A percentile compares a stretch with the other conserved stretches of the same genome.
Evolutionary conservation across 495 filamentous ascomycete species (phyloP).

Genomic region (Aspergillus sclerotioniger): DNA sequence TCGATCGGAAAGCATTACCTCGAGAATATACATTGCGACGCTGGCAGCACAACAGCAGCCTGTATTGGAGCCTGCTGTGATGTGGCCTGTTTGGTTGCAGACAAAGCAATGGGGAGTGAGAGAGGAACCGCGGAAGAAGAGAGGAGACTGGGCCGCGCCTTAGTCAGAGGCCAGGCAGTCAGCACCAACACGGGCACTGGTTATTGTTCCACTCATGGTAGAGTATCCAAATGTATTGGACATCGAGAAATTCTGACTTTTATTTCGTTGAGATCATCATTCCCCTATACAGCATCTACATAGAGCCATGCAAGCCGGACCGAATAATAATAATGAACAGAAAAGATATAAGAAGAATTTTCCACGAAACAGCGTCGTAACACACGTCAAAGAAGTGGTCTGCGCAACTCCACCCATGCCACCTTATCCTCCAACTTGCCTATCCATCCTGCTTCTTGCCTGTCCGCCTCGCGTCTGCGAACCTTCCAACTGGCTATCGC

Average conservation of each 20-base stretch:
- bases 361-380: conserved; percentile 41
- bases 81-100: conserved; percentile 22
- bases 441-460: conserved; percentile 14
- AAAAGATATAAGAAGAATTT: conserved; percentile 22
- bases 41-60: conserved; percentile 24
- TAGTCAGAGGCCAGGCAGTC: conserved; percentile 1
- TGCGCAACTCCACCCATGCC: conserved; percentile 24
- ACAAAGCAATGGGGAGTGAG: conserved; percentile 4
- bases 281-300: conserved; percentile 33
- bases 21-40: conserved; percentile 44
- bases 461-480: conserved; percentile 10
- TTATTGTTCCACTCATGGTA: neutral
- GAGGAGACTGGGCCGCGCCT: neutral
- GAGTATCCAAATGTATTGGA: too few species aligned
- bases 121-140: conserved; percentile 1
- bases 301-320: conserved; percentile 32
- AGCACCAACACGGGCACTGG: neutral
- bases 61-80: conserved; percentile 26
- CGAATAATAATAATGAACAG: conserved; percentile 22
- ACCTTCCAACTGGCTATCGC: conserved; percentile 8
- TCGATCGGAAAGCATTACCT: conserved; percentile 27
- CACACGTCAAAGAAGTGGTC: conserved; percentile 36
- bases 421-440: conserved; percentile 13
- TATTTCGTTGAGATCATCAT: conserved; percentile 25
- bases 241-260: conserved; percentile 1